A percentile compares a stretch with the other conserved stretches of the same genome.
These are phyloP conservation scores for Hypoxylon sp. DNA, from an alignment of 2,329 filamentous ascomycete species.

Conservation along the genomic window DNA sequence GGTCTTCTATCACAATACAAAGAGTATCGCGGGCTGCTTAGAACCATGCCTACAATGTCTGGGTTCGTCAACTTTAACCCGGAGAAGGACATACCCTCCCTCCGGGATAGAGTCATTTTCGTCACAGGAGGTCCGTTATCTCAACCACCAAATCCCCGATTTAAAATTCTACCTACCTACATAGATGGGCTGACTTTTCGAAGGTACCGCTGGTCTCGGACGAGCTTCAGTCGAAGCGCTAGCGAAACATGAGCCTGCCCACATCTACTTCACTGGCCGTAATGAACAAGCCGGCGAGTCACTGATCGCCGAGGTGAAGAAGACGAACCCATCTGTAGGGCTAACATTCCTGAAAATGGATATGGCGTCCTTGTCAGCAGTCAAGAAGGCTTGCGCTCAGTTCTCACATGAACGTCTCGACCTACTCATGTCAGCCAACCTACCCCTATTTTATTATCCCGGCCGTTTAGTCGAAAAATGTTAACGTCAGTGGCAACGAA, in stretches of 20 bases:
- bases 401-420: slow-evolving; percentile 59
- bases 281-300: slow-evolving; percentile 61
- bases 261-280: slow-evolving; percentile 69
- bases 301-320: slow-evolving; percentile 57
- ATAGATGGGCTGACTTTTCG: neutral
- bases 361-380: slow-evolving; percentile 58
- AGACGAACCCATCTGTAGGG: slow-evolving; percentile 41
- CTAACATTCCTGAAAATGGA: slow-evolving; percentile 59
- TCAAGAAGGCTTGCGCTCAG: slow-evolving; percentile 55
- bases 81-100: slow-evolving; percentile 56
- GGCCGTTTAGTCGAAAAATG: neutral
- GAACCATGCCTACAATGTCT: slow-evolving; percentile 37
- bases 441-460: neutral
- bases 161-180: neutral
- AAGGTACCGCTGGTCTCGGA: slow-evolving; percentile 60
- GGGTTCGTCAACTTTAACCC: slow-evolving; percentile 51
- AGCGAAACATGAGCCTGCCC: slow-evolving; percentile 61
- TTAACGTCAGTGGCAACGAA: no score
- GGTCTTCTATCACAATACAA: neutral
- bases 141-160: neutral
- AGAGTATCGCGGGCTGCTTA: neutral
- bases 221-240: slow-evolving; percentile 59
- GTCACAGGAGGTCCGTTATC: slow-evolving; percentile 58
- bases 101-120: slow-evolving; percentile 58
- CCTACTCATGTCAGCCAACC: slow-evolving; percentile 56